Conservation (phyloP, 768 basidiomycete genomes). For the Zangia roseola region DNA sequence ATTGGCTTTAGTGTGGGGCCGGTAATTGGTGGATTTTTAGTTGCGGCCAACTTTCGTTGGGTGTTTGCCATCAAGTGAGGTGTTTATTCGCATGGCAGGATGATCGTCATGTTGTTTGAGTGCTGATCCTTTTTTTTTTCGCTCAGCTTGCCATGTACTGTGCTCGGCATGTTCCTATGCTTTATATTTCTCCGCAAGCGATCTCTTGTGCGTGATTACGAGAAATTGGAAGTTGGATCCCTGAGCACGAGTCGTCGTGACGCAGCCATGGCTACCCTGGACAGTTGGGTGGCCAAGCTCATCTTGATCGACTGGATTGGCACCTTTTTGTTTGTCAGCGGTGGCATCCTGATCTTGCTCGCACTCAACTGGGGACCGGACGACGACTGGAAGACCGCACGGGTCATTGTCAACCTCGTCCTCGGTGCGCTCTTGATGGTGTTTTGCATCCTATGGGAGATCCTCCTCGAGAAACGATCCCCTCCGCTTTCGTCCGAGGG, state of each 20-base stretch:
- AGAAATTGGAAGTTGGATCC: constrained; percentile 8
- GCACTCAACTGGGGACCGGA: constrained; percentile 52
- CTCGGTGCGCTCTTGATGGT: constrained; percentile 44
- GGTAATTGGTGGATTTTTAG: constrained; percentile 40
- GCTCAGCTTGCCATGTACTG: constrained; percentile 40
- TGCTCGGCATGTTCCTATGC: constrained; percentile 36
- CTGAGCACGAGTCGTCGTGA: background rate
- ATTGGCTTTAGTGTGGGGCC: constrained; percentile 46
- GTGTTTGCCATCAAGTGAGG: constrained; percentile 55
- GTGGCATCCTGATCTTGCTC: constrained; percentile 46
- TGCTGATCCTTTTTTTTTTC: background rate
- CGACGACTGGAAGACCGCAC: constrained; percentile 39
- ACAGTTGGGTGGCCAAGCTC: constrained; percentile 30
- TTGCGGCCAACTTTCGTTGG: constrained; percentile 46
- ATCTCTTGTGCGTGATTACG: constrained; percentile 11
- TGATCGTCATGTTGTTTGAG: background rate
- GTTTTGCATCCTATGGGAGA: constrained; percentile 43
- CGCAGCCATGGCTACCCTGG: background rate
- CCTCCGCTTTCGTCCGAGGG: background rate
- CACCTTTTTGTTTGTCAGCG: constrained; percentile 40
- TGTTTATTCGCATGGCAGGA: background rate
- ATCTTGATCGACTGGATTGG: constrained; percentile 48
- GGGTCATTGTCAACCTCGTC: constrained; percentile 47
- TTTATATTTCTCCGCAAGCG: constrained; percentile 41
- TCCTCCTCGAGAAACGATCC: constrained; percentile 33